Conservation (phyloP, 176 grass and related monocot species). For the Thinopyrum elongatum region DNA sequence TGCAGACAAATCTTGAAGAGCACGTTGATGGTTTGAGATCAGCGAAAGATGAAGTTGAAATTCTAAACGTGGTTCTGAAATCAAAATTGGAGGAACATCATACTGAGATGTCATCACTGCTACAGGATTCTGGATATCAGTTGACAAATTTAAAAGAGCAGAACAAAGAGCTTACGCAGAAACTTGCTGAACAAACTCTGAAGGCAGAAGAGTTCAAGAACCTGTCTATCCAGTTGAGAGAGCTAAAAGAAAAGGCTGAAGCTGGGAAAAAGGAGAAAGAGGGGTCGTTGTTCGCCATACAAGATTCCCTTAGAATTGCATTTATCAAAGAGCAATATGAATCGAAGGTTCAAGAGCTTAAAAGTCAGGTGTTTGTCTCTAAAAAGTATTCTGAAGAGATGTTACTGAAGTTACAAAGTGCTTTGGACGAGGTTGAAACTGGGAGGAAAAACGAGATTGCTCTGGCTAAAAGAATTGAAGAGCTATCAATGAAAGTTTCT, state of each 20-base stretch:
- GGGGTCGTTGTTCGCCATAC: conserved; percentile 63
- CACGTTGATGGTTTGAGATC: conserved; percentile 59
- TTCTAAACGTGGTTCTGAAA: conserved; percentile 72
- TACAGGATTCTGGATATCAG: conserved; percentile 52
- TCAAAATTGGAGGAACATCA: conserved; percentile 86
- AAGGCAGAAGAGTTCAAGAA: conserved; percentile 94
- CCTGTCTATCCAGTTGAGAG: conserved; percentile 81
- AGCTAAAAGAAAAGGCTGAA: conserved; percentile 88
- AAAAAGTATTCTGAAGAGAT: conserved; percentile 99
- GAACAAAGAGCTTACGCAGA: conserved; percentile 65
- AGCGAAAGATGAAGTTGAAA: conserved; percentile 56
- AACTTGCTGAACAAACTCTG: conserved; percentile 82
- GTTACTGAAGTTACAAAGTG: conserved; percentile 89
- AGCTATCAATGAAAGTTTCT: conserved; percentile 77
- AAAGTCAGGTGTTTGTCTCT: conserved; percentile 68
- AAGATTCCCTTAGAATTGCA: conserved; percentile 94
- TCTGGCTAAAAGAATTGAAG: conserved; percentile 89
- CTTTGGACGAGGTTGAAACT: conserved; percentile 89
- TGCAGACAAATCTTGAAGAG: conserved; percentile 47
- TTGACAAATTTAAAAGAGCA: conserved; percentile 65
- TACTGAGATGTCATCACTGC: conserved; percentile 45
- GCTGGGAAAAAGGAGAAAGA: conserved; percentile 76
- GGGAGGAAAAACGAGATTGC: conserved; percentile 87
- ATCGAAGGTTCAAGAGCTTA: conserved; percentile 92
- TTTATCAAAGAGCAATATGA: conserved; percentile 99